phyloP scores from a whole-genome alignment of 2,329 filamentous ascomycete species.

The Alternaria triticina region DNA sequence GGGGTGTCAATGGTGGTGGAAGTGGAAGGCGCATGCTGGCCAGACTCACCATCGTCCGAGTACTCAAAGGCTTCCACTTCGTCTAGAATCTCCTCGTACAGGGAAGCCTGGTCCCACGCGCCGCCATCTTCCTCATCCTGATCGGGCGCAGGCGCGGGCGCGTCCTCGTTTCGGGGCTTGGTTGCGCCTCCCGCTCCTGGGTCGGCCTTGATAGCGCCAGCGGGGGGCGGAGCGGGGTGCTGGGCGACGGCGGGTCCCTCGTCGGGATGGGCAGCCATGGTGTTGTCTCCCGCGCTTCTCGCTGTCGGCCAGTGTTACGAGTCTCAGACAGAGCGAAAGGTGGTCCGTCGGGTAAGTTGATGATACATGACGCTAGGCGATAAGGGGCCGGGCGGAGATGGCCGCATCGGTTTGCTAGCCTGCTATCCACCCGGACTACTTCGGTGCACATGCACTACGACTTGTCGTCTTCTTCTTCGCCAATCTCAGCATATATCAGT shows the following conservation, averaged over 20 bases:
- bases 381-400: slow-evolving; percentile 6
- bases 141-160: slow-evolving; percentile 18
- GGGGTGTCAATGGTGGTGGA: slow-evolving; percentile 13
- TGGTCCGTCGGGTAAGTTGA: slow-evolving; percentile 19
- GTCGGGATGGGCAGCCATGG: slow-evolving; percentile 36
- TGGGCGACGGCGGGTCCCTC: slow-evolving; percentile 38
- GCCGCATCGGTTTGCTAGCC: slow-evolving; percentile 7
- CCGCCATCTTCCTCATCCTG: slow-evolving; percentile 30
- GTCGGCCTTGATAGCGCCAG: slow-evolving; percentile 23
- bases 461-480: slow-evolving; percentile 16
- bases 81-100: slow-evolving; percentile 45
- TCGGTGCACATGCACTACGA: slow-evolving; percentile 3
- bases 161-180: slow-evolving; percentile 21
- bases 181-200: slow-evolving; percentile 21
- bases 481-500: slow-evolving; percentile 13
- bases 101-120: slow-evolving; percentile 40
- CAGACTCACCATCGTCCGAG: slow-evolving; percentile 28
- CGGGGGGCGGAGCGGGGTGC: slow-evolving; percentile 25
- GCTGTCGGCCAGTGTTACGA: slow-evolving; percentile 13
- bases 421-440: not conserved
- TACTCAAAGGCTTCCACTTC: slow-evolving; percentile 39
- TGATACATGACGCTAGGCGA: slow-evolving; percentile 14
- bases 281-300: slow-evolving; percentile 21
- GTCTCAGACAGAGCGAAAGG: slow-evolving; percentile 16
- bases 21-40: not conserved